Evolutionary conservation across 805 yeast species (phyloP).

Genomic region (Candida dajiaensis): DNA sequence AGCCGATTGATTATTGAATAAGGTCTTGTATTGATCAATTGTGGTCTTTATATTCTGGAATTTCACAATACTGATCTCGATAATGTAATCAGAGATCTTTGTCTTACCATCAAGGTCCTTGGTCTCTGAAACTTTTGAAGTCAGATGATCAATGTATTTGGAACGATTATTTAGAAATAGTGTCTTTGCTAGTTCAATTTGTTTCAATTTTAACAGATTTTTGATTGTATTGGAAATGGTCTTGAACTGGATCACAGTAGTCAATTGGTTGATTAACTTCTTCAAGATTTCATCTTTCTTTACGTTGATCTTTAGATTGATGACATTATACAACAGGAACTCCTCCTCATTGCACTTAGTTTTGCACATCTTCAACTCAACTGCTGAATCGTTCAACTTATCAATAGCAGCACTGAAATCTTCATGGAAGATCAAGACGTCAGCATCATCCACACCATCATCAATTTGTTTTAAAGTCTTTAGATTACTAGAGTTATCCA

Average conservation of each 20-base stretch:
- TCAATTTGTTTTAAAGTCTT: constrained; percentile 48
- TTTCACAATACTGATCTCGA: constrained; percentile 56
- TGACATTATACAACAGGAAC: constrained; percentile 24
- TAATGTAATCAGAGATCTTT: constrained; percentile 39
- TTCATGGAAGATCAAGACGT: constrained; percentile 58
- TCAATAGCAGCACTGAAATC: constrained; percentile 41
- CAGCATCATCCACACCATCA: constrained; percentile 62
- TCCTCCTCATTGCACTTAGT: constrained; percentile 25
- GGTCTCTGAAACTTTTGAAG: constrained; percentile 36
- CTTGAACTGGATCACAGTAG: constrained; percentile 13
- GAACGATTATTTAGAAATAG: constrained; percentile 44
- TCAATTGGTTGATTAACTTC: constrained; percentile 30
- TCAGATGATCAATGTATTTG: constrained; percentile 38
- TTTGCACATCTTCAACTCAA: constrained; percentile 13
- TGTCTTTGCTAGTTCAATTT: constrained; percentile 42
- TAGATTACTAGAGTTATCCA: constrained; percentile 38
- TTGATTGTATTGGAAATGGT: constrained; percentile 23
- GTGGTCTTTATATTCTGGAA: constrained; percentile 59
- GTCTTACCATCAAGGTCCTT: constrained; percentile 46
- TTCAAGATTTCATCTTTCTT: constrained; percentile 27
- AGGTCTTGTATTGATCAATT: constrained; percentile 43
- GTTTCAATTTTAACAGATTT: constrained; percentile 35
- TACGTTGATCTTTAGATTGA: constrained; percentile 27
- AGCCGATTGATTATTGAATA: constrained; percentile 38
- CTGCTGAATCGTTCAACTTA: constrained; percentile 28